phyloP scores from a whole-genome alignment of 2,329 filamentous ascomycete genomes.

The Leptographium procerum region DNA sequence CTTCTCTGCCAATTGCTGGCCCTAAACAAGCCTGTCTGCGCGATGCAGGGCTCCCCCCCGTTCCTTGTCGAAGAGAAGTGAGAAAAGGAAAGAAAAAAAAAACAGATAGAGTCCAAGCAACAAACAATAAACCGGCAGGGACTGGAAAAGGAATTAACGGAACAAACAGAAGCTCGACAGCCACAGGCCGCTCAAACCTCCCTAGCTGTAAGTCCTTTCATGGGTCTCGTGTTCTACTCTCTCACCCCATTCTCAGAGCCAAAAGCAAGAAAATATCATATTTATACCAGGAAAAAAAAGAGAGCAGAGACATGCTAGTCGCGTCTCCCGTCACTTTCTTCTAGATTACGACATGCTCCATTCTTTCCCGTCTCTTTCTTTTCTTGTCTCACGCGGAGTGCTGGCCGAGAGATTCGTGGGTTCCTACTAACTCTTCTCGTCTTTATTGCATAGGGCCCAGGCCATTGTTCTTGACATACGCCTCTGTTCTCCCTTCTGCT shows the following conservation, averaged over 20 bases:
- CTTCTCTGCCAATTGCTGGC: conserved; percentile 8
- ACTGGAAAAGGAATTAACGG: background rate
- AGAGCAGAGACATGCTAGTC: background rate
- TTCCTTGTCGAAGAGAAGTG: background rate
- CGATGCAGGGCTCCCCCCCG: background rate
- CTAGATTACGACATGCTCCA: conserved; percentile 1
- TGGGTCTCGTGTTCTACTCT: background rate
- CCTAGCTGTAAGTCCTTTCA: background rate
- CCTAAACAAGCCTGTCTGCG: conserved; percentile 5
- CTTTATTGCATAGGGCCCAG: background rate
- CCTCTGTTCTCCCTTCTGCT: background rate
- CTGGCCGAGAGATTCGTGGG: background rate
- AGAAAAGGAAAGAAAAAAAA: background rate
- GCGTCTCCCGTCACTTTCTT: conserved; percentile 1
- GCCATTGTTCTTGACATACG: background rate
- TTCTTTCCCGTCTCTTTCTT: conserved; percentile 2
- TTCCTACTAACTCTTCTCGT: background rate
- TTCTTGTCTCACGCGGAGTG: background rate
- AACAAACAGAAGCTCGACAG: background rate
- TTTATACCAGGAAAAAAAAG: background rate
- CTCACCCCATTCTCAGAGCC: background rate
- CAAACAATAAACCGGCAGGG: background rate
- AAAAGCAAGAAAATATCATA: background rate
- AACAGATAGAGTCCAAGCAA: background rate
- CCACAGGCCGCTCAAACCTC: background rate